A percentile compares a stretch with the other conserved stretches of the same genome.
phyloP scores from a whole-genome alignment of 1,284 basidiomycete species.

The Heliocybe sulcata region DNA sequence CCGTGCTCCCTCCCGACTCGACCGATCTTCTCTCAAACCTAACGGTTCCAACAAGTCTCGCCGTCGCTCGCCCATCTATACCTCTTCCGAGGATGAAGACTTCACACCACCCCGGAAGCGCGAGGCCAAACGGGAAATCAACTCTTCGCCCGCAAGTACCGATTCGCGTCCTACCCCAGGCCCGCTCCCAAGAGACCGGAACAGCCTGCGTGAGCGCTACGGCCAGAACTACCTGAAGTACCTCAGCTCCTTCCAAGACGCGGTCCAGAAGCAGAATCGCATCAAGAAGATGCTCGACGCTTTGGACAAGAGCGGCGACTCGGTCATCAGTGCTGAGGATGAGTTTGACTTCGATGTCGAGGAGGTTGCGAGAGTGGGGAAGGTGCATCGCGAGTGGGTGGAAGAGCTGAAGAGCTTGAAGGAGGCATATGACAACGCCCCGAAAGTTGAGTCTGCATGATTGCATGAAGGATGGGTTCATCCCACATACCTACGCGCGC shows the following conservation, averaged over 20 bases:
- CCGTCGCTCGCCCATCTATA: constrained; percentile 45
- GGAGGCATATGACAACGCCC: neutral
- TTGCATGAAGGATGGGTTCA: too few relatives aligned
- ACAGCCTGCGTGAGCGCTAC: constrained; percentile 44
- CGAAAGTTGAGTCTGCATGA: too few relatives aligned
- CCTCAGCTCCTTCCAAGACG: too few relatives aligned
- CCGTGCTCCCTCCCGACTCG: constrained; percentile 1
- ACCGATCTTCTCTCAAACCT: constrained; percentile 2
- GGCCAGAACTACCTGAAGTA: too few relatives aligned
- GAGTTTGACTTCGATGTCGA: neutral
- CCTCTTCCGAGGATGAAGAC: constrained; percentile 53
- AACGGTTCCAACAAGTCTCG: constrained; percentile 14
- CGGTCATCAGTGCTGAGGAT: neutral
- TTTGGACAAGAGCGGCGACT: neutral
- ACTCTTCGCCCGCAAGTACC: neutral
- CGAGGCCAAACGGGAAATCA: constrained; percentile 7
- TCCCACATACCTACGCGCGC: too few relatives aligned
- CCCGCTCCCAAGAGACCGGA: constrained; percentile 39
- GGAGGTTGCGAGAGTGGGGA: neutral
- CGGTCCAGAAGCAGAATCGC: neutral
- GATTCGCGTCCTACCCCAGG: constrained; percentile 10
- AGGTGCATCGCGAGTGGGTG: neutral
- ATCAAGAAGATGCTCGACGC: neutral
- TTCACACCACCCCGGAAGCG: constrained; percentile 14
- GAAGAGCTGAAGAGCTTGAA: neutral